Evolutionary conservation across 192 early-diverging fungal genomes (phyloP).

Genomic region (Phycomyces blakesleeanus): DNA sequence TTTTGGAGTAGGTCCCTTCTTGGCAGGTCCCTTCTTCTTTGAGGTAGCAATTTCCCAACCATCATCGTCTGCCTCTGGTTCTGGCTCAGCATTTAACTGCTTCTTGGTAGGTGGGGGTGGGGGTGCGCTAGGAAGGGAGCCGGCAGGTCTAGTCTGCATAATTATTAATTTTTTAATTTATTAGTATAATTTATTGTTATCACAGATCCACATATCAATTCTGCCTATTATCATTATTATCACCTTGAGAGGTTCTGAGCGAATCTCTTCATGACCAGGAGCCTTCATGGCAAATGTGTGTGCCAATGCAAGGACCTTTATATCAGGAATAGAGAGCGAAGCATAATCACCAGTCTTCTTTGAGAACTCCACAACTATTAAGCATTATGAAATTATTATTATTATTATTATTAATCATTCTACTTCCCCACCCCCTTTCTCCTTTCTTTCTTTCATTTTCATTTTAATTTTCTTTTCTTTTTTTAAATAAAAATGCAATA

Average conservation of each 20-base stretch:
- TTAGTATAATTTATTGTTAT: background rate
- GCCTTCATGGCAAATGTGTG: constrained; percentile 81
- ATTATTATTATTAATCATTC: constrained; percentile 28
- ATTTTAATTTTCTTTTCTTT: no score
- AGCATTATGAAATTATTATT: background rate
- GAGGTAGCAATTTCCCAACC: constrained; percentile 44
- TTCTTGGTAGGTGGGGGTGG: constrained; percentile 15
- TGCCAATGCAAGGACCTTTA: constrained; percentile 86
- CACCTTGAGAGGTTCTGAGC: constrained; percentile 63
- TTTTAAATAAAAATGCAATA: no score
- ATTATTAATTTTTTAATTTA: background rate
- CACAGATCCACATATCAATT: background rate
- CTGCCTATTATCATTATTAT: background rate
- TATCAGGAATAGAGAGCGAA: constrained; percentile 74
- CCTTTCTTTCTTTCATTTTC: no score
- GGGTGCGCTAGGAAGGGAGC: constrained; percentile 18
- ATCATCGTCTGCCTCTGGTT: constrained; percentile 38
- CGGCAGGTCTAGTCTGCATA: constrained; percentile 23
- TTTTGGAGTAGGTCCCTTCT: background rate
- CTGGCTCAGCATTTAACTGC: constrained; percentile 7
- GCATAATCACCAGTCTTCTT: constrained; percentile 91
- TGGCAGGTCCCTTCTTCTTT: constrained; percentile 6
- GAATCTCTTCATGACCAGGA: constrained; percentile 66
- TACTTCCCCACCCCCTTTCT: no score
- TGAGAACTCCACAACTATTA: constrained; percentile 74